phyloP scores from a whole-genome alignment of 106 monocot genomes.

The Phalaenopsis aphrodite region DNA sequence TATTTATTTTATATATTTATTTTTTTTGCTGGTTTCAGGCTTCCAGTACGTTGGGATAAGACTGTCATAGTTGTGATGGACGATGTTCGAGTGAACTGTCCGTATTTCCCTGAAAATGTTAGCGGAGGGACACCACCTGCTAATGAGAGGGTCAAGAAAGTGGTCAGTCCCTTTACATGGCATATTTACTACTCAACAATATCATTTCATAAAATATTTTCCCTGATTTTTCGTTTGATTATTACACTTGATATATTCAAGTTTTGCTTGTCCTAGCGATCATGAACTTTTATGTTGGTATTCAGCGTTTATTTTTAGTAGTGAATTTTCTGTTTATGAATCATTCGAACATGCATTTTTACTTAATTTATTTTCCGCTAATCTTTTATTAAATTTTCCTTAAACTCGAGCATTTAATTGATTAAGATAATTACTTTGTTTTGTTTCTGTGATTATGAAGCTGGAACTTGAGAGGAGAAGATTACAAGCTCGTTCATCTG shows the following conservation, averaged over 20 bases:
- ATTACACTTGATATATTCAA: neutral
- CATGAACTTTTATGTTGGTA: neutral
- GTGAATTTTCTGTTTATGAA: neutral
- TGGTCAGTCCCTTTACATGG: conserved; percentile 34
- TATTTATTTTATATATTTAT: too few species aligned
- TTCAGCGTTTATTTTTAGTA: neutral
- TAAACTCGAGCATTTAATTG: neutral
- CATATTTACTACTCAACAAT: neutral
- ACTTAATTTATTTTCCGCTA: neutral
- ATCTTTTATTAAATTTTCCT: neutral
- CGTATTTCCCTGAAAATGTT: conserved; percentile 86
- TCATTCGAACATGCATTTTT: neutral
- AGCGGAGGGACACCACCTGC: conserved; percentile 82
- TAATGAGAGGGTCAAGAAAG: conserved; percentile 94
- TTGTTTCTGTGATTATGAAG: conserved; percentile 21
- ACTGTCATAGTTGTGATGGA: conserved; percentile 95
- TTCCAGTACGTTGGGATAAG: conserved; percentile 92
- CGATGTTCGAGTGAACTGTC: conserved; percentile 78
- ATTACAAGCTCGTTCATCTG: conserved; percentile 42
- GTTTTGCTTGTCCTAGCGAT: neutral
- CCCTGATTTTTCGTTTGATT: neutral
- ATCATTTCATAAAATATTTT: neutral
- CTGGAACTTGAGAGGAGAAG: conserved; percentile 88
- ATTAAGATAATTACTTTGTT: neutral
- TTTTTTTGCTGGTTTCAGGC: conserved; percentile 24